Evolutionary conservation across 129 eudicot species (phyloP).

Genomic region (Dittrichia graveolens): DNA sequence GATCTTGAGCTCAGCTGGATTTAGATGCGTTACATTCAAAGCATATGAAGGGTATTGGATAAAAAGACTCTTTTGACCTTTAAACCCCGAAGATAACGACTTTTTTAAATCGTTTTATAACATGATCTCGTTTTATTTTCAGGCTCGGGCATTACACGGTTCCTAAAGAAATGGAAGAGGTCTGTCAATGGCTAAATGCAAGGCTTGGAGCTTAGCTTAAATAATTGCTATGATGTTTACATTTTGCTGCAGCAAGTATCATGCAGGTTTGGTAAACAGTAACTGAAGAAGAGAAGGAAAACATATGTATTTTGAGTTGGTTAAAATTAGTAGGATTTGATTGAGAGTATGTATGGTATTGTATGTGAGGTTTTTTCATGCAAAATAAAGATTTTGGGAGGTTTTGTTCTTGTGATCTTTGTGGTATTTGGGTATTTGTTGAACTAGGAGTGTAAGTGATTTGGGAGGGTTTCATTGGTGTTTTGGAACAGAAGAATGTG

Average conservation of each 20-base stretch:
- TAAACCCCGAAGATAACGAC: not conserved
- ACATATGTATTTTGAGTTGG: slow-evolving; percentile 22
- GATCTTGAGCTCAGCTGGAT: slow-evolving; percentile 70
- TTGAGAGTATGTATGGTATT: slow-evolving; percentile 31
- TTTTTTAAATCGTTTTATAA: not conserved
- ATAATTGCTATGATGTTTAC: not conserved
- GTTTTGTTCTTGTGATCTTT: slow-evolving; percentile 19
- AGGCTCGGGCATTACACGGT: slow-evolving; percentile 94
- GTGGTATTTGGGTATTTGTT: slow-evolving; percentile 17
- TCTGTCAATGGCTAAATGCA: slow-evolving; percentile 65
- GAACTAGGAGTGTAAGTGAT: not conserved
- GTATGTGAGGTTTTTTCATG: slow-evolving; percentile 35
- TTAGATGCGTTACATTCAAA: slow-evolving; percentile 59
- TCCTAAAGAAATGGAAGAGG: slow-evolving; percentile 92
- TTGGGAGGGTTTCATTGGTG: too few species aligned
- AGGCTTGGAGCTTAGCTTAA: slow-evolving; percentile 60
- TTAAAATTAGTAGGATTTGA: slow-evolving; percentile 17
- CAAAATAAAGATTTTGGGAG: slow-evolving; percentile 32
- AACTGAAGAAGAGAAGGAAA: slow-evolving; percentile 17
- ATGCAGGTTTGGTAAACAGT: slow-evolving; percentile 2
- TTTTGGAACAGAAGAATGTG: too few species aligned
- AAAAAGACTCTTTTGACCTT: slow-evolving; percentile 3
- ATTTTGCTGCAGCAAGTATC: slow-evolving; percentile 28
- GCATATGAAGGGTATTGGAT: slow-evolving; percentile 46
- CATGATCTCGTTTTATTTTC: slow-evolving; percentile 24